Base-by-base conservation (phyloP, 73 alveolate species). In the Paraurostyla sp. region DNA sequence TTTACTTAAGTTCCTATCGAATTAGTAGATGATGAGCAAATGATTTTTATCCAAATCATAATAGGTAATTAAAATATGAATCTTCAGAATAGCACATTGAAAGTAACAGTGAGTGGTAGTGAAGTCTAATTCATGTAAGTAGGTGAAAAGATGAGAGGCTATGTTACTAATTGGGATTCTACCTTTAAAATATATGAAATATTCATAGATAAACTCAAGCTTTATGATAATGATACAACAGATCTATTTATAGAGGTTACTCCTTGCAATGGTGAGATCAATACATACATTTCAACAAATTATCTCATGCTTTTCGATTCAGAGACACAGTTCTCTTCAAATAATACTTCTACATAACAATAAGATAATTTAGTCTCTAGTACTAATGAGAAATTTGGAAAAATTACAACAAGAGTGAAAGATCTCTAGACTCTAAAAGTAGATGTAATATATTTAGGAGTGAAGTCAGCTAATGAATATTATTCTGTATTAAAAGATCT, bases 181-280 rank as follows among this genome's bases (percentile, higher is more conserved):
- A 78, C 76, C 16, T n/a, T 20, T 18, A 78, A 78, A 43, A 78
- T 78, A 20, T 78, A 51, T 36, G 89, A 78, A 36, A 33, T 78
- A 25, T 78, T 32, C 40, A 32, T 78, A 40, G 52, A 78, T 54
- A 38, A 50, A 25, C n/a, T 51, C n/a, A 40, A 29, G 2, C 41
- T 78, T 13, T 78, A 16, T 51, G 7, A n/a, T 4, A 30, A 50
- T 16, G 60, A 78, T 1, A 23, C 54, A 3, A 78, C 89, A 16
- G 89, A 78, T 36, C 60, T 78, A 9, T 40, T 29, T 20, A 78
- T 78, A 9, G 22, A 49, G 29, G 78, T 78, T n/a, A 78, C 78
- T 15, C 89, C 89, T 35, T 78, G 89, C 60, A 78, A 35, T 54
- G 89, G 89, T 0, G 52, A 35, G 40, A 78, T 78, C 2, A 59